Percentiles rank a stretch among this genome's conserved stretches.
These are phyloP conservation scores for Aspergillus conjunctus DNA, from an alignment of 495 filamentous ascomycete genomes.

Conservation along the genomic window DNA sequence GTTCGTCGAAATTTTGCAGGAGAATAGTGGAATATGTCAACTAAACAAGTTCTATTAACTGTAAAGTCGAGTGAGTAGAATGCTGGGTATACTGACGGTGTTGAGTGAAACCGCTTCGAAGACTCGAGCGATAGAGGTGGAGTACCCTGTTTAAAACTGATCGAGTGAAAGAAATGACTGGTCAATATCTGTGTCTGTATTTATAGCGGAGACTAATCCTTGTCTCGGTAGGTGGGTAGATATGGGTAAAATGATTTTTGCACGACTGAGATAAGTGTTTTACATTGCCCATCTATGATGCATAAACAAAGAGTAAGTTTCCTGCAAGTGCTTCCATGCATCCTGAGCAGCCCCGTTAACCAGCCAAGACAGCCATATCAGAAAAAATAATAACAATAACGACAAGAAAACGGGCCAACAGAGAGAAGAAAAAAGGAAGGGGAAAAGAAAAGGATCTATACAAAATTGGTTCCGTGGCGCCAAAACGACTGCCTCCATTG, in stretches of 20 bases:
- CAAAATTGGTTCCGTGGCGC: conserved; percentile 49
- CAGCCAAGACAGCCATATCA: conserved; percentile 33
- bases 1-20: too few relatives aligned
- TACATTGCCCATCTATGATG: conserved; percentile 54
- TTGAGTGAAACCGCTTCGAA: too few relatives aligned
- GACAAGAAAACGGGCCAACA: conserved; percentile 32
- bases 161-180: too few relatives aligned
- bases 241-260: neutral
- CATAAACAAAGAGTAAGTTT: conserved; percentile 40
- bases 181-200: too few relatives aligned
- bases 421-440: conserved; percentile 27
- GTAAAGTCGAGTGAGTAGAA: too few relatives aligned
- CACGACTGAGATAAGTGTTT: conserved; percentile 37
- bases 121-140: too few relatives aligned
- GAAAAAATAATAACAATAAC: conserved; percentile 32
- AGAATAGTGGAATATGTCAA: too few relatives aligned
- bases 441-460: conserved; percentile 56
- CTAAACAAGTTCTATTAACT: too few relatives aligned
- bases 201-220: too few relatives aligned
- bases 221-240: too few relatives aligned
- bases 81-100: too few relatives aligned
- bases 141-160: too few relatives aligned
- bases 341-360: conserved; percentile 28
- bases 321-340: conserved; percentile 37
- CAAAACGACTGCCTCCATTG: conserved; percentile 42